These are phyloP conservation scores for Lonicera japonica DNA, from an alignment of 129 eudicot genomes.

Conservation along the genomic window DNA sequence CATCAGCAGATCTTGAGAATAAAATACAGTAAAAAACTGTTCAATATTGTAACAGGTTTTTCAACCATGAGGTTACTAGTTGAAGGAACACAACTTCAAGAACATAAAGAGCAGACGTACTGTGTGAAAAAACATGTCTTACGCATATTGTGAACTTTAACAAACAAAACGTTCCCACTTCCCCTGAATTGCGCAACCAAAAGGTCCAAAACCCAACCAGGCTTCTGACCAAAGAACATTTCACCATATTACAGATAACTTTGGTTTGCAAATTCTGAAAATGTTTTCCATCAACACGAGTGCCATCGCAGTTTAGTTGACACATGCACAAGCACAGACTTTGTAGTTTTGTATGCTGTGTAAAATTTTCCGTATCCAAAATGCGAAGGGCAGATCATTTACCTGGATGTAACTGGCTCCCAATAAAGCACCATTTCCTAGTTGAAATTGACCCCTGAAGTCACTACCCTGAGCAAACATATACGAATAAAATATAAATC, in stretches of 20 bases:
- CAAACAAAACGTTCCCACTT: too few relatives aligned
- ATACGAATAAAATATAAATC: background rate
- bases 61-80: too few relatives aligned
- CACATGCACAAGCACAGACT: background rate
- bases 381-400: slow-evolving; percentile 5
- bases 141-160: too few relatives aligned
- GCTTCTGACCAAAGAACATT: background rate
- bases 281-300: background rate
- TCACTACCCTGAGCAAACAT: slow-evolving; percentile 61
- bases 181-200: background rate
- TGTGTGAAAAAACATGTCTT: too few relatives aligned
- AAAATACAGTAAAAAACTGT: too few relatives aligned
- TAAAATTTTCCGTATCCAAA: background rate
- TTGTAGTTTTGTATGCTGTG: background rate
- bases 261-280: background rate
- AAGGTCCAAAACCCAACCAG: background rate
- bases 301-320: background rate
- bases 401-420: slow-evolving; percentile 99
- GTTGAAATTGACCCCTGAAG: slow-evolving; percentile 82
- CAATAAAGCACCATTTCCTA: slow-evolving; percentile 75
- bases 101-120: too few relatives aligned
- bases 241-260: background rate
- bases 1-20: too few relatives aligned
- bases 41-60: too few relatives aligned
- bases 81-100: too few relatives aligned